These are phyloP conservation scores for Mycena epipterygia DNA, from an alignment of 768 basidiomycete species.

Conservation along the genomic window DNA sequence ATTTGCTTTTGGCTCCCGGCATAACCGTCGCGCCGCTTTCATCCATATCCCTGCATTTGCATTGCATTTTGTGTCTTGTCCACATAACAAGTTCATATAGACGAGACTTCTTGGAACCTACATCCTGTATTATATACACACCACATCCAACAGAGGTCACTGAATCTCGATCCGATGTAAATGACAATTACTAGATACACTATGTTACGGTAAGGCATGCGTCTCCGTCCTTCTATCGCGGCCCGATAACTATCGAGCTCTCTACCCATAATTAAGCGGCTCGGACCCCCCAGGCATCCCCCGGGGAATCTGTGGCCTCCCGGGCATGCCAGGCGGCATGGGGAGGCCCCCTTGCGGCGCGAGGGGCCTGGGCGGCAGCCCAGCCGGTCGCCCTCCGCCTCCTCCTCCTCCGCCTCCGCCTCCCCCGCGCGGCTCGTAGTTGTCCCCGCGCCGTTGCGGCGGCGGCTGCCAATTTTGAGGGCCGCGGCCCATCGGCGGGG, in stretches of 20 bases:
- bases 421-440: not conserved
- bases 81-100: no score
- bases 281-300: not conserved
- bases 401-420: not conserved
- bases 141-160: not conserved
- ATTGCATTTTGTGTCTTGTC: no score
- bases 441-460: not conserved
- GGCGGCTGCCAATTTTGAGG: not conserved
- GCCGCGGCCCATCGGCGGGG: no score
- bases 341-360: slow-evolving; percentile 24
- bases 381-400: not conserved
- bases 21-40: no score
- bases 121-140: not conserved
- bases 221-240: not conserved
- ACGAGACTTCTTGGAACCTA: not conserved
- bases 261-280: slow-evolving; percentile 27
- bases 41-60: no score
- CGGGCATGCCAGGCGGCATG: not conserved
- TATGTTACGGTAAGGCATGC: slow-evolving; percentile 7
- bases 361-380: slow-evolving; percentile 24
- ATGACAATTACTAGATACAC: slow-evolving; percentile 15
- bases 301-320: not conserved
- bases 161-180: not conserved
- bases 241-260: not conserved
- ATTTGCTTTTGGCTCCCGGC: no score